phyloP scores from a whole-genome alignment of 805 yeast species.

The Saturnispora galanensis region DNA sequence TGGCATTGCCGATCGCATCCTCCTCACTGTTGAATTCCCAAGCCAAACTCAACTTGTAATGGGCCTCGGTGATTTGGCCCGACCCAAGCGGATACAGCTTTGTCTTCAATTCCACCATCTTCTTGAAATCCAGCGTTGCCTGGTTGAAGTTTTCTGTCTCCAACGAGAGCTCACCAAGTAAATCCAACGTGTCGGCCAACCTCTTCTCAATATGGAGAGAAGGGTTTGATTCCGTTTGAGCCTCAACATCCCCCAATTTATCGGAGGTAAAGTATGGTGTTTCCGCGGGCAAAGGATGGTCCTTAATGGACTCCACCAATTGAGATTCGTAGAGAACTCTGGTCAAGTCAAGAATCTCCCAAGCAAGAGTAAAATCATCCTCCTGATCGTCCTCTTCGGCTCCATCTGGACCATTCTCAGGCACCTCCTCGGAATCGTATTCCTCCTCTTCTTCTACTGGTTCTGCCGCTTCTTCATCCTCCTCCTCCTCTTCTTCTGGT shows the following conservation, averaged over 20 bases:
- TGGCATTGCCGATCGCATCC: slow-evolving; percentile 45
- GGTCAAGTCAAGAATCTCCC: slow-evolving; percentile 78
- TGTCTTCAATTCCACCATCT: slow-evolving; percentile 45
- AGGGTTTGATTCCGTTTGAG: not conserved
- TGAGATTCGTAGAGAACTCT: slow-evolving; percentile 50
- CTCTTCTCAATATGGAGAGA: slow-evolving; percentile 31
- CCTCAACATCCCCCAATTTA: slow-evolving; percentile 13
- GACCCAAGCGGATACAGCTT: slow-evolving; percentile 43
- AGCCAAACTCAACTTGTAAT: slow-evolving; percentile 73
- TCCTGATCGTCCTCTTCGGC: slow-evolving; percentile 37
- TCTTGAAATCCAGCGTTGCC: slow-evolving; percentile 59
- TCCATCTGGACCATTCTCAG: slow-evolving; percentile 17
- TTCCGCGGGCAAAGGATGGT: not conserved
- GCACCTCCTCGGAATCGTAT: slow-evolving; percentile 14
- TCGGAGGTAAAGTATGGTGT: slow-evolving; percentile 17
- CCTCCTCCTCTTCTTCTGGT: slow-evolving; percentile 13
- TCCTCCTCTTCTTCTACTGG: slow-evolving; percentile 25
- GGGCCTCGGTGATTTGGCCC: slow-evolving; percentile 62
- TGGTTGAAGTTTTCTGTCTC: slow-evolving; percentile 84
- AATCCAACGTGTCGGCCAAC: slow-evolving; percentile 63
- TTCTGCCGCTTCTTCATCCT: slow-evolving; percentile 21
- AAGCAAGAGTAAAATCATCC: slow-evolving; percentile 75
- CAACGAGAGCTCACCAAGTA: slow-evolving; percentile 81
- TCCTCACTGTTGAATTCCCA: slow-evolving; percentile 54
- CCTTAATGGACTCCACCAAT: slow-evolving; percentile 8